phyloP scores from a whole-genome alignment of 2,329 filamentous ascomycete species.

The Aspergillus novoparasiticus region DNA sequence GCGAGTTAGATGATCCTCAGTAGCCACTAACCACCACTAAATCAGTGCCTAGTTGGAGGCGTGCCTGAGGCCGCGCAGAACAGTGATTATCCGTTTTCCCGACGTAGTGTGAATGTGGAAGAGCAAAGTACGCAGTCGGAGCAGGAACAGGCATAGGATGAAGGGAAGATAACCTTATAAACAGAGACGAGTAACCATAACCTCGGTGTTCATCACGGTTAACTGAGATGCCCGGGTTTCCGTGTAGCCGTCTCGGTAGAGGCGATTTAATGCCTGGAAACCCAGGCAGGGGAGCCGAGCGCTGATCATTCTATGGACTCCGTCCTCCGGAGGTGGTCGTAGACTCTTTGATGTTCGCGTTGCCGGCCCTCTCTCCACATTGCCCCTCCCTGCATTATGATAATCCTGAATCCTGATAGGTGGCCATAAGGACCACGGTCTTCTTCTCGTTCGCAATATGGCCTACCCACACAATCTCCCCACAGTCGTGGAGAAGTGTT shows the following conservation, averaged over 20 bases:
- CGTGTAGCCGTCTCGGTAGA: conserved; percentile 13
- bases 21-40: background rate
- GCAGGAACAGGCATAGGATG: conserved; percentile 1
- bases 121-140: background rate
- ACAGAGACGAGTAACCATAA: conserved; percentile 8
- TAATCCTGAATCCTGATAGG: background rate
- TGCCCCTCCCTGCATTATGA: background rate
- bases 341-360: background rate
- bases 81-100: background rate
- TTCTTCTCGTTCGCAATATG: background rate
- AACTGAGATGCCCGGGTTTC: conserved; percentile 14
- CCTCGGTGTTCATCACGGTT: conserved; percentile 11
- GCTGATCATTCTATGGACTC: background rate
- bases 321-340: background rate
- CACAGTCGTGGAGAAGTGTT: background rate
- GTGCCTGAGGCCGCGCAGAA: background rate
- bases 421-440: background rate
- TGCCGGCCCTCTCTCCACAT: background rate
- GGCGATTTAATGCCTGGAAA: background rate
- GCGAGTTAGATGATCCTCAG: conserved; percentile 2
- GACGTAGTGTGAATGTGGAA: background rate
- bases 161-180: conserved; percentile 12
- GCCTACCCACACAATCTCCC: background rate
- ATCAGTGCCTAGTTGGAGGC: background rate
- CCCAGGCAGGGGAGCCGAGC: background rate